A percentile compares a stretch with the other conserved stretches of the same genome.
phyloP scores from a whole-genome alignment of 352 stramenopile genomes.

The Pilasporangium apinafurcum region DNA sequence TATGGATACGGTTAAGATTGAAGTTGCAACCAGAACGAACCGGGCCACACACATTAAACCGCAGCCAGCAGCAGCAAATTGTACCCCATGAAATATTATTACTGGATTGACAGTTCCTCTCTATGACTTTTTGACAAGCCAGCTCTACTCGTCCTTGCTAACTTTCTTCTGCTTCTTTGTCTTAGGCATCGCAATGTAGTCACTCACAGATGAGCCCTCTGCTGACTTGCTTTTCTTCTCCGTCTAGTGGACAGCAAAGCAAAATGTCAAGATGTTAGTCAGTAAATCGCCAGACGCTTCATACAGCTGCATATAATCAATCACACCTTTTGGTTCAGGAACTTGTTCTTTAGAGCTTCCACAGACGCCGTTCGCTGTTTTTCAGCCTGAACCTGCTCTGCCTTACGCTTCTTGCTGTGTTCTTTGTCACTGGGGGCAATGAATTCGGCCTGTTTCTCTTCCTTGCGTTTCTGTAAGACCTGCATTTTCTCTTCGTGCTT shows the following conservation, averaged over 20 bases:
- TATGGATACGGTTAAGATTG: too few species aligned
- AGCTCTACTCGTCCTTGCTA: constrained; percentile 13
- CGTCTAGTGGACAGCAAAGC: too few species aligned
- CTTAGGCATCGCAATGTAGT: constrained; percentile 58
- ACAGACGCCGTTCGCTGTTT: constrained; percentile 51
- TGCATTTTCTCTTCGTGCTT: constrained; percentile 70
- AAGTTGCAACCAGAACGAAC: too few species aligned
- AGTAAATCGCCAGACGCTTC: not conserved
- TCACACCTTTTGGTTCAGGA: constrained; percentile 64
- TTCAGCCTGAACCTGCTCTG: constrained; percentile 26
- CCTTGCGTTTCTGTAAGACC: constrained; percentile 60
- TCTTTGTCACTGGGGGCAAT: constrained; percentile 77
- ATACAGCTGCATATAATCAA: not conserved
- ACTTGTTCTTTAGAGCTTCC: constrained; percentile 76
- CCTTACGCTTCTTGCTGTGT: constrained; percentile 71
- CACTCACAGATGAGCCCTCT: constrained; percentile 31
- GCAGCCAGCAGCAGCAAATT: too few species aligned
- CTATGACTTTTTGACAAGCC: too few species aligned
- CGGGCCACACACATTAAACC: too few species aligned
- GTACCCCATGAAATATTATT: too few species aligned
- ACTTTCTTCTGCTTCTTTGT: constrained; percentile 56
- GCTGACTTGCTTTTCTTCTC: constrained; percentile 22
- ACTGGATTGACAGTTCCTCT: too few species aligned
- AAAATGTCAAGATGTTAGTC: too few species aligned
- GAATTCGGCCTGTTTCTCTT: constrained; percentile 66